Conservation (phyloP, 2,329 filamentous ascomycete species). For the Aschersonia sp. region DNA sequence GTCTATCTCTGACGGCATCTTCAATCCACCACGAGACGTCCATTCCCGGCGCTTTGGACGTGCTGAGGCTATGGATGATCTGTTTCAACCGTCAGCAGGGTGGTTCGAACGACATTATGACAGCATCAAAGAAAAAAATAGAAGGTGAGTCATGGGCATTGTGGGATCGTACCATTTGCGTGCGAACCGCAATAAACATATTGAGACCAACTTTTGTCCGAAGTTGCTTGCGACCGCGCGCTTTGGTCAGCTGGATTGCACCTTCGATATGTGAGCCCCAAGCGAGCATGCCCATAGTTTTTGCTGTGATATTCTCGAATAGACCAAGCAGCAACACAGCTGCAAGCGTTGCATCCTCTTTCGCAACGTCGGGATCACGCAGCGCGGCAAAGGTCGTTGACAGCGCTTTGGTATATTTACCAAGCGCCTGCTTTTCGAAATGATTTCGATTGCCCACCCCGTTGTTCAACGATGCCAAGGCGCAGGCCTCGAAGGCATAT, state of each 20-base stretch:
- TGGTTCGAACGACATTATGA: background rate
- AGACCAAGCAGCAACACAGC: slow-evolving; percentile 45
- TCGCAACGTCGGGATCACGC: slow-evolving; percentile 31
- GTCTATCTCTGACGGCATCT: slow-evolving; percentile 33
- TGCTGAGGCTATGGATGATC: slow-evolving; percentile 43
- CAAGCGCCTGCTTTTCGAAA: slow-evolving; percentile 26
- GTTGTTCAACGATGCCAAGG: slow-evolving; percentile 42
- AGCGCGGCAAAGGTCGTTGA: slow-evolving; percentile 37
- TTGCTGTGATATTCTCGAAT: slow-evolving; percentile 46
- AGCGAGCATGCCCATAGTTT: slow-evolving; percentile 36
- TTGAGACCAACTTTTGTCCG: slow-evolving; percentile 35
- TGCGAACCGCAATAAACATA: slow-evolving; percentile 45
- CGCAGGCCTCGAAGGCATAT: slow-evolving; percentile 44
- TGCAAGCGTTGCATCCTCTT: slow-evolving; percentile 42
- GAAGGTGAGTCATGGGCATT: background rate
- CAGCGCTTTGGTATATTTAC: slow-evolving; percentile 40
- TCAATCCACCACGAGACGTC: slow-evolving; percentile 45
- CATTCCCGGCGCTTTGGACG: slow-evolving; percentile 36
- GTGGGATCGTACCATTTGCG: slow-evolving; percentile 35
- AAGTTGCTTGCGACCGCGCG: slow-evolving; percentile 40
- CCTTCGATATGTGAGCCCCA: slow-evolving; percentile 53
- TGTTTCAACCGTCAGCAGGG: slow-evolving; percentile 9
- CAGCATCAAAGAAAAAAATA: background rate
- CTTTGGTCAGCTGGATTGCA: slow-evolving; percentile 45
- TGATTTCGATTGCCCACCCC: slow-evolving; percentile 20